A percentile compares a stretch with the other conserved stretches of the same genome.
Evolutionary conservation across 2,329 filamentous ascomycete genomes (phyloP).

Genomic region (Monilinia fructigena): DNA sequence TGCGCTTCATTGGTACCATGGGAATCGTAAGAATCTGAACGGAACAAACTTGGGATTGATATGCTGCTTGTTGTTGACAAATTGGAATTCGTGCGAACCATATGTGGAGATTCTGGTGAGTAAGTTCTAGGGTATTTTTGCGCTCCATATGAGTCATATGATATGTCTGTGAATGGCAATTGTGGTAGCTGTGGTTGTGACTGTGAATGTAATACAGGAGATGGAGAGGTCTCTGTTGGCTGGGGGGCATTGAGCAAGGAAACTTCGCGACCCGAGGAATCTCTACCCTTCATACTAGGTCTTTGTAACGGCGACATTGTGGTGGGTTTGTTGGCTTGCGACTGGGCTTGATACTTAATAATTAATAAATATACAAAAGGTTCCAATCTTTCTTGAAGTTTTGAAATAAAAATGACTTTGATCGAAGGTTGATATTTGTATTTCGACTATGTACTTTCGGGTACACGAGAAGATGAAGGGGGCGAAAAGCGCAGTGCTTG

Average conservation of each 20-base stretch:
- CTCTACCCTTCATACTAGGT: constrained; percentile 52
- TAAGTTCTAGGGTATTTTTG: constrained; percentile 16
- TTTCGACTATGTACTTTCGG: too few species aligned
- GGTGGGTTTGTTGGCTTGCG: neutral
- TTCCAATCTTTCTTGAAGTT: too few species aligned
- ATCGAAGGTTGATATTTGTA: too few species aligned
- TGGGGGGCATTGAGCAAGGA: constrained; percentile 53
- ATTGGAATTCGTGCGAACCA: constrained; percentile 34
- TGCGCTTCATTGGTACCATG: constrained; percentile 54
- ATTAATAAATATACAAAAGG: neutral
- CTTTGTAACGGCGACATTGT: constrained; percentile 26
- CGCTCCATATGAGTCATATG: neutral
- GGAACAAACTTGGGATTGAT: constrained; percentile 52
- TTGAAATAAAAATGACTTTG: neutral
- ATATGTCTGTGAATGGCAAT: constrained; percentile 12
- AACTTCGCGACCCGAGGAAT: constrained; percentile 57
- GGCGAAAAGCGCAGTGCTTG: too few species aligned
- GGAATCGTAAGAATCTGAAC: constrained; percentile 62
- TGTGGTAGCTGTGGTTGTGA: constrained; percentile 22
- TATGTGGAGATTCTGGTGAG: constrained; percentile 25
- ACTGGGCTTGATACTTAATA: neutral
- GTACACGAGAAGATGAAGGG: too few species aligned
- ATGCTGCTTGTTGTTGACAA: constrained; percentile 42
- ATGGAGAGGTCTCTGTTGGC: constrained; percentile 41
- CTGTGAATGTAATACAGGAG: constrained; percentile 25